Evolutionary conservation across 345 rosid species (phyloP), one percentile per base, ranked within the genome.

Genomic region (Eutrema heterophyllum): DNA sequence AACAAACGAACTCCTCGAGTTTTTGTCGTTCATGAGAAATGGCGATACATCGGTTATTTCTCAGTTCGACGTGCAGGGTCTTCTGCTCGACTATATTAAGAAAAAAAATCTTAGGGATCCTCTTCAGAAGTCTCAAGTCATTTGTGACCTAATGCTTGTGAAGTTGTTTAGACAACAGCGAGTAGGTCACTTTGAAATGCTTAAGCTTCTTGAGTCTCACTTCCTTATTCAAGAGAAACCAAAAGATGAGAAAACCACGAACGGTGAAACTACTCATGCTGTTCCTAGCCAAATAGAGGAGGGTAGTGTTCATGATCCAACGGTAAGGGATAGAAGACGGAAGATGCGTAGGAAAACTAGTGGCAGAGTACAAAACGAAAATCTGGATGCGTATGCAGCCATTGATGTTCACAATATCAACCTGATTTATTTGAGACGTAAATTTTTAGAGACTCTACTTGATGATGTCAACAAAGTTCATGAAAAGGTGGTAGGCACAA

Each of bases 131-230:
- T 79, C 84, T 71, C 87, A 87, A 73, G 85, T 95, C 71, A 15
- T 89, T 45, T 94, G 98, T 68, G 98, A 94, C 62, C 41, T 72
- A 55, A 87, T 80, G 85, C 97, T 94, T 55, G 53, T 74, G 61
- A 85, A 76, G 72, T 83, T 94, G 66, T 92, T 95, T 82, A 89
- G 92, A 13, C 86, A 78, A 81, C 76, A 67, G 64, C 82, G 84
- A 69, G 80, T 92, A 63, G 97, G 88, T 48, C 97, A 86, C 73
- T 65, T 89, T 83, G 97, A 95, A 83, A 91, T 95, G 99, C 85
- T 85, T 55, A 89, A 86, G 85, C 93, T 91, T 83, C 88, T 94
- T 12, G 93, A 89, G 72, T 76, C 78, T 66, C 99, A 95, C 70
- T 83, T 87, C 76, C 90, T 88, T 59, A 76, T 70, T 39, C 77